Evolutionary conservation across 352 stramenopile species (phyloP), one percentile per base, ranked within the genome.

Genomic region (Phytophthora citricola): DNA sequence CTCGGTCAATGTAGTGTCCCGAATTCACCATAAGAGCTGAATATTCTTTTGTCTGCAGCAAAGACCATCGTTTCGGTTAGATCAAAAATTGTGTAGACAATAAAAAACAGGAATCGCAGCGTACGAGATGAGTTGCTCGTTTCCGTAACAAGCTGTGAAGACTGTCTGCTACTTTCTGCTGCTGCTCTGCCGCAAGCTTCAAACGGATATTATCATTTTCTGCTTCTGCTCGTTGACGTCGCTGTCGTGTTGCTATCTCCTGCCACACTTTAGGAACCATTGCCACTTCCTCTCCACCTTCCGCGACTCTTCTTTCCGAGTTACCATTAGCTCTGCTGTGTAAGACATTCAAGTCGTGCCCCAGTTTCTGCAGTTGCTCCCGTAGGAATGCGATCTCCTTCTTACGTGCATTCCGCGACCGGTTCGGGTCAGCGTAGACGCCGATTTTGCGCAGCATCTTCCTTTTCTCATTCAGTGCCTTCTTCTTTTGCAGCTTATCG

Each of bases 351-450:
- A 83, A 51, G 14, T 74, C 57, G n/a, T 71, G 59, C 38, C 76
- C 49, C 4, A 86, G 49, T 24, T 79, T 66, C 14, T 63, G 48
- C n/a, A 84, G 64, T 24, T 67, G 54, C 4, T 63, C 54, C 12
- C 73, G 76, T 14, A 85, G 54, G 20, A 73, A 83, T 0, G 66
- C 20, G 48, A 87, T 76, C 68, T 84, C 75, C 50, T 74, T 55
- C 34, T 66, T 74, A 34, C 72, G 64, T 41, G 77, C 64, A 31
- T 69, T 68, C 32, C 68, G 58, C 29, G 50, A 45, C 6, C 45
- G 39, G 22, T 78, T 75, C 34, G 55, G 38, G 22, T 78, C 52
- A 5, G 27, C 53, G 38, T 79, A 76, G 59, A 81, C 65, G 1
- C 60, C 69, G 56, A 63, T 52, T 38, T 60, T 73, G 5, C 58